Conservation (phyloP, 495 filamentous ascomycete genomes). For the Daldinia vernicosa region DNA sequence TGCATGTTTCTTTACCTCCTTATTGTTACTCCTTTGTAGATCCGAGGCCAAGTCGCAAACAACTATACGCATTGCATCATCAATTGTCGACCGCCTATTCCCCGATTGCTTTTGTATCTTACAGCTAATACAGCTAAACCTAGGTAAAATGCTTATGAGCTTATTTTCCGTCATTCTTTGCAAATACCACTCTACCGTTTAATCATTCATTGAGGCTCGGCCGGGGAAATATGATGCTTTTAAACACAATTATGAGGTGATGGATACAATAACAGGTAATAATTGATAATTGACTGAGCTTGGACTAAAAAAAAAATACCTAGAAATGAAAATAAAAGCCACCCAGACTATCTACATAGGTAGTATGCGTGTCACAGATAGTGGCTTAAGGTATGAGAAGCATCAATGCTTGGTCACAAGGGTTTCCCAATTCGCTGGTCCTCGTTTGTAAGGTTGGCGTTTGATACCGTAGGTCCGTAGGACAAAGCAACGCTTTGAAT, state of each 20-base stretch:
- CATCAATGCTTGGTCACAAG: slow-evolving; percentile 23
- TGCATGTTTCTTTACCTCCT: slow-evolving; percentile 10
- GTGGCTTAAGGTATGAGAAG: slow-evolving; percentile 1
- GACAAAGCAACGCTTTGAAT: background rate
- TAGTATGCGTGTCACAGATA: slow-evolving; percentile 9
- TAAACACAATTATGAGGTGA: slow-evolving; percentile 36
- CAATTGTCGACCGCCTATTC: slow-evolving; percentile 27
- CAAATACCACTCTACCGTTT: slow-evolving; percentile 15
- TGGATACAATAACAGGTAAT: background rate
- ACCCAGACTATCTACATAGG: background rate
- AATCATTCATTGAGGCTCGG: slow-evolving; percentile 11
- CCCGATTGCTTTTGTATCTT: background rate
- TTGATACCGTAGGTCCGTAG: slow-evolving; percentile 13
- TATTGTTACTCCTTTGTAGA: slow-evolving; percentile 22
- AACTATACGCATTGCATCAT: slow-evolving; percentile 40
- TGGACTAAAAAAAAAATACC: slow-evolving; percentile 24
- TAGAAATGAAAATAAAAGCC: too few relatives aligned
- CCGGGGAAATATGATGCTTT: slow-evolving; percentile 18
- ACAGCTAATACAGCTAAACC: background rate
- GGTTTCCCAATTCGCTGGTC: slow-evolving; percentile 28
- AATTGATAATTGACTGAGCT: slow-evolving; percentile 4
- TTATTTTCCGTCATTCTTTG: slow-evolving; percentile 39
- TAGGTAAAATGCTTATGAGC: slow-evolving; percentile 23
- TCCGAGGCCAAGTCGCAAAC: slow-evolving; percentile 32
- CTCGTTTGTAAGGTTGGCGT: slow-evolving; percentile 20